Percentiles rank a stretch among this genome's conserved stretches.
Conservation (phyloP, 108 stramenopile genomes). For the Cyclostephanos tholiformis region DNA sequence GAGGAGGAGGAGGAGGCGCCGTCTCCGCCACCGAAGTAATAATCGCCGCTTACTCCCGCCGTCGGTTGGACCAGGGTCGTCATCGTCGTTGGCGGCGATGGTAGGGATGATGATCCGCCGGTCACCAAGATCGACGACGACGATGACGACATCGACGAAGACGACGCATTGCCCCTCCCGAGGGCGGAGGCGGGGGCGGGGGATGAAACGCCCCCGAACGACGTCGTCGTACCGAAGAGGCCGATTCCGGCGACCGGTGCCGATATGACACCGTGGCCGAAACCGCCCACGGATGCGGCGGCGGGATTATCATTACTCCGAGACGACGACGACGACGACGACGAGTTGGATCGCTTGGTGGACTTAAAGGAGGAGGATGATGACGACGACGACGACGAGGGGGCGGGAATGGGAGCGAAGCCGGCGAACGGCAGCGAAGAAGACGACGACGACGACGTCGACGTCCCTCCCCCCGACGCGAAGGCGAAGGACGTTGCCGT, state of each 20-base stretch:
- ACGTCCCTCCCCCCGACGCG: neutral
- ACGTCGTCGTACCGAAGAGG: too few species aligned
- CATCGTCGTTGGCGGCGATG: neutral
- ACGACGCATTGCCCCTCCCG: neutral
- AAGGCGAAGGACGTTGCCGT: neutral
- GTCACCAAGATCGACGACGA: neutral
- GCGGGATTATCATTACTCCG: neutral
- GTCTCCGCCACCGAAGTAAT: neutral
- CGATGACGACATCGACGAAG: neutral
- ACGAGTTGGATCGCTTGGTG: neutral
- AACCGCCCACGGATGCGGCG: neutral
- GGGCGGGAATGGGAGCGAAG: neutral
- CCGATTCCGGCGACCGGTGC: too few species aligned
- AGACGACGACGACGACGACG: neutral
- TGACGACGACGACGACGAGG: neutral
- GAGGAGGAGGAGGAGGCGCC: neutral
- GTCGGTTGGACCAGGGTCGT: too few species aligned
- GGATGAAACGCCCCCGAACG: too few species aligned
- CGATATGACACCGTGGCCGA: too few species aligned
- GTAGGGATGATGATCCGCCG: neutral
- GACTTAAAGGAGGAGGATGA: neutral
- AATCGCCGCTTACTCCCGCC: too few species aligned
- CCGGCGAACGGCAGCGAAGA: neutral
- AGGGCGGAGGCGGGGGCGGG: neutral
- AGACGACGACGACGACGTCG: neutral